These are phyloP conservation scores for Sclerotinia sclerotiorum DNA, from an alignment of 2,329 filamentous ascomycete genomes.

Conservation along the genomic window DNA sequence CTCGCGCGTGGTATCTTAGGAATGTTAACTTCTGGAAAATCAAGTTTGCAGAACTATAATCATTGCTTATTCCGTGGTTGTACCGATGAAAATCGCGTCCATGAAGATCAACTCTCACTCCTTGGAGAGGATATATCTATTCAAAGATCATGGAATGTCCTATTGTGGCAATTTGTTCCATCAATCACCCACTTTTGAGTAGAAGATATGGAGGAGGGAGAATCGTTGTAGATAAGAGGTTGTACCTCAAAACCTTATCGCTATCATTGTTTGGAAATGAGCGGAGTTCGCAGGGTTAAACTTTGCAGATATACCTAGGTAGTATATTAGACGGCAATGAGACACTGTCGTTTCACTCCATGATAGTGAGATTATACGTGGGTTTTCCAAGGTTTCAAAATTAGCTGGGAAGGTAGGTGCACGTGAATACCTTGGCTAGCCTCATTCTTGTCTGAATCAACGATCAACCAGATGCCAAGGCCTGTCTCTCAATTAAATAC, in stretches of 20 bases:
- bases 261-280: neutral
- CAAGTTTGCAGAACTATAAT: neutral
- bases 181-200: slow-evolving; percentile 12
- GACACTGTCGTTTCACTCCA: slow-evolving; percentile 6
- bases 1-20: neutral
- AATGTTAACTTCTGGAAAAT: neutral
- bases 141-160: neutral
- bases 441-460: neutral
- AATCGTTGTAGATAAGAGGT: slow-evolving; percentile 4
- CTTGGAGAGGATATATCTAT: neutral
- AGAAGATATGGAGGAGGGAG: neutral
- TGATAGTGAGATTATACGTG: neutral
- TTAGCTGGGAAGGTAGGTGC: neutral
- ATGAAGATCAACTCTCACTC: neutral
- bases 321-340: neutral
- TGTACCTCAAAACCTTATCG: slow-evolving; percentile 4
- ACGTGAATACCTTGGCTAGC: neutral
- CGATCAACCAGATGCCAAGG: neutral
- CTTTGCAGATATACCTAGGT: neutral
- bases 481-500: neutral
- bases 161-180: slow-evolving; percentile 10
- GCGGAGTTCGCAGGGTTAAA: neutral
- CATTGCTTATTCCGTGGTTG: neutral
- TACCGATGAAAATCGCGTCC: neutral
- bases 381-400: neutral